These are phyloP conservation scores for Microdochium bolleyi DNA, from an alignment of 2,329 filamentous ascomycete genomes.

Conservation along the genomic window DNA sequence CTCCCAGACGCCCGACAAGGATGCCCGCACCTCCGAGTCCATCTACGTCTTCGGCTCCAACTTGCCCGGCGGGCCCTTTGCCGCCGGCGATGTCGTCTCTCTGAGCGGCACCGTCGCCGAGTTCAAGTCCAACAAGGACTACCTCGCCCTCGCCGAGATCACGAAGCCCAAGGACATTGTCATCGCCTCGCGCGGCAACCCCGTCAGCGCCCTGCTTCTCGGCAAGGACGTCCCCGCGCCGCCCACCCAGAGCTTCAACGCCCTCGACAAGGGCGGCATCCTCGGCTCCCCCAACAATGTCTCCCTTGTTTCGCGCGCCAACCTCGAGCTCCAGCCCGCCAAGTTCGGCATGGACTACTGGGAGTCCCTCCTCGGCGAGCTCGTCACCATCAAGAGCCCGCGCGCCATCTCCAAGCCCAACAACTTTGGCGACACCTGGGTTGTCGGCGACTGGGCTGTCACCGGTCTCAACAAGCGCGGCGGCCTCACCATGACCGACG, in stretches of 20 bases:
- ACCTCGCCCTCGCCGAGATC: conserved; percentile 59
- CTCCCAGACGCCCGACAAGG: conserved; percentile 47
- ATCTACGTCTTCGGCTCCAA: conserved; percentile 55
- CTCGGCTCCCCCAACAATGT: conserved; percentile 58
- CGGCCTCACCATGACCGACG: conserved; percentile 54
- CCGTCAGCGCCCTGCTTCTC: conserved; percentile 50
- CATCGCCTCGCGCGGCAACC: conserved; percentile 43
- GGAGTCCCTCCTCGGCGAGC: conserved; percentile 60
- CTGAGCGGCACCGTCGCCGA: conserved; percentile 54
- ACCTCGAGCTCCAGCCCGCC: conserved; percentile 52
- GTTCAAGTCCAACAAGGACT: conserved; percentile 42
- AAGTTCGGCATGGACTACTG: conserved; percentile 66
- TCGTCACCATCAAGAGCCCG: conserved; percentile 54
- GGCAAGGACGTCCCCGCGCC: conserved; percentile 48
- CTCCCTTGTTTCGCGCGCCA: conserved; percentile 46
- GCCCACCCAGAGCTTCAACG: conserved; percentile 52
- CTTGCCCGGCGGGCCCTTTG: conserved; percentile 42
- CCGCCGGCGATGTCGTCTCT: conserved; percentile 49
- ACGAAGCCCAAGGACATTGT: conserved; percentile 43
- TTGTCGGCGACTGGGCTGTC: conserved; percentile 55
- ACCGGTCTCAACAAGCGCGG: conserved; percentile 56
- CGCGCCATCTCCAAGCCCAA: conserved; percentile 54
- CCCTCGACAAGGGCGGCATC: conserved; percentile 56
- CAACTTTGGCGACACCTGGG: conserved; percentile 60
- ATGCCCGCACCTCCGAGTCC: conserved; percentile 52